Base-by-base conservation (phyloP, 306 rosid genomes). In the Chamaecrista fasciculata region DNA sequence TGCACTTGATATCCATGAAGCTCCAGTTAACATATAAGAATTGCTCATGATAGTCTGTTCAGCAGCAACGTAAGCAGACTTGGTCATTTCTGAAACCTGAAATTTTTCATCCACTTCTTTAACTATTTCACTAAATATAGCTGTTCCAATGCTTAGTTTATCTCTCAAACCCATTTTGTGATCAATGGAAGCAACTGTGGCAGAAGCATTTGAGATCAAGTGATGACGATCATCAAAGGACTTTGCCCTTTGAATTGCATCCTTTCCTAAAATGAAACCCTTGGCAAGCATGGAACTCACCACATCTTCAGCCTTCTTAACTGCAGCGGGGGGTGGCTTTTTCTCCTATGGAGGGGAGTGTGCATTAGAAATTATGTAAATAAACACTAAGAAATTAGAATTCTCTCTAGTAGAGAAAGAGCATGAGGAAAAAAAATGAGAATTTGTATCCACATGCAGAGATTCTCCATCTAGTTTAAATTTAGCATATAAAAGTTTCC, bases 251-350 rank as follows among this genome's bases (percentile, higher is more conserved):
- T 70, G 81, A 18, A 91, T 24, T n/a, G 92, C 90, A 56, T 82
- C 92, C 73, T 86, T 87, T 73, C 95, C 97, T 63, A 91, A 60
- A 62, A 86, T 75, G 67, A 79, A 88, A 62, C 97, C 90, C 80
- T 74, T 88, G 4, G 95, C 90, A 25, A 88, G 90, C 95, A 88
- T 88, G 8, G 86, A 81, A 82, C 95, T 88, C n/a, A 81, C 90
- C 28, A 84, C 90, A 23, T 82, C 95, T 78, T 87, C 90, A 7
- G 92, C 90, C 71, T 81, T 86, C 81, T 66, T 67, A 36, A 87
- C 85, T 28, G 86, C 84, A 33, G 67, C 70, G 4, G 74, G 20
- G 69, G 82, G 78, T 61, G 70, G 76, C 56, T 63, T 82, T 60
- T 72, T 83, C 74, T 69, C 84, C 88, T 86, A 60, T 62, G 57